These are phyloP conservation scores for Avena sativa DNA, from an alignment of 176 grass and related monocot species.

Conservation along the genomic window DNA sequence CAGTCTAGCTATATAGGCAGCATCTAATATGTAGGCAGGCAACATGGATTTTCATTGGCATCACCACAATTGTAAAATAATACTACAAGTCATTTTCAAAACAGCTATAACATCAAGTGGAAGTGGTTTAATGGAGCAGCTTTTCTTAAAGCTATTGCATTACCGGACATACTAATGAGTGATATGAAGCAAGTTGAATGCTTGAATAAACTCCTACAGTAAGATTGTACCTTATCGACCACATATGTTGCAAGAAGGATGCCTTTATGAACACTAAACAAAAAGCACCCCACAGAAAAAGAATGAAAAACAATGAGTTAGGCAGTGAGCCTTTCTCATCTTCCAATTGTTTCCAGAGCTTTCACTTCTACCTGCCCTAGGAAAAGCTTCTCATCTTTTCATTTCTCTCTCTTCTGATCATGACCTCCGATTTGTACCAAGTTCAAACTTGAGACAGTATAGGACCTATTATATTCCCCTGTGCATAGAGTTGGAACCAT, in stretches of 20 bases:
- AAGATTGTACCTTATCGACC: conserved; percentile 31
- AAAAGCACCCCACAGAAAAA: conserved; percentile 7
- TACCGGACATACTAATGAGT: neutral
- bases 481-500: conserved; percentile 48
- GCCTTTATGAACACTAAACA: conserved; percentile 26
- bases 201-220: conserved; percentile 28
- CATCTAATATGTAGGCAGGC: conserved; percentile 40
- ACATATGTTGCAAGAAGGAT: conserved; percentile 31
- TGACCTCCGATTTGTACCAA: conserved; percentile 33
- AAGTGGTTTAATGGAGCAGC: conserved; percentile 27
- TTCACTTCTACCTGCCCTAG: conserved; percentile 48
- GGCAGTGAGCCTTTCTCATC: conserved; percentile 39
- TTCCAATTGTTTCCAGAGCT: conserved; percentile 40
- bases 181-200: conserved; percentile 32
- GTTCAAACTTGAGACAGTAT: conserved; percentile 43
- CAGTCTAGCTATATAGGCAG: conserved; percentile 23
- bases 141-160: neutral
- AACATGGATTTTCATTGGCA: conserved; percentile 43
- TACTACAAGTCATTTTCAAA: conserved; percentile 32
- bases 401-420: conserved; percentile 43
- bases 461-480: conserved; percentile 52
- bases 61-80: conserved; percentile 32
- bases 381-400: conserved; percentile 47
- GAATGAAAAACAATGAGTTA: conserved; percentile 13
- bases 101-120: conserved; percentile 39